Evolutionary conservation across 768 basidiomycete species (phyloP).

Genomic region (Jaapia argillacea): DNA sequence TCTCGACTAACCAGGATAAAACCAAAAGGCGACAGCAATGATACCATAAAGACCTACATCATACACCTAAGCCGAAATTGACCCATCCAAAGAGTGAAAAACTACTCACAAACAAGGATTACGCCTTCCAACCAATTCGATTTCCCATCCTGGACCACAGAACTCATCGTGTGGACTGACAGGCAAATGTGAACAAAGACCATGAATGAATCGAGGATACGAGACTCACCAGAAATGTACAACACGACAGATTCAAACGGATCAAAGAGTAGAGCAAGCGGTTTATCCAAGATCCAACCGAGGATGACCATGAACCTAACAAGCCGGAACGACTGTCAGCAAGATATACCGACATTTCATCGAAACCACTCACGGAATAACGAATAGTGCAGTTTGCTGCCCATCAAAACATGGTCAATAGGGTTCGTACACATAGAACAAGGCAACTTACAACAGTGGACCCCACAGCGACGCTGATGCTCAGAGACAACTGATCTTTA

Average conservation of each 20-base stretch:
- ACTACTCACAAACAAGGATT: slow-evolving; percentile 72
- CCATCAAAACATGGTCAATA: not conserved
- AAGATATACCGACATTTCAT: not conserved
- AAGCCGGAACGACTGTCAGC: slow-evolving; percentile 3
- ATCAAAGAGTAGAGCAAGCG: slow-evolving; percentile 75
- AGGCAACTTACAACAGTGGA: slow-evolving; percentile 62
- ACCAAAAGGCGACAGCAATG: slow-evolving; percentile 63
- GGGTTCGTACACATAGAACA: not conserved
- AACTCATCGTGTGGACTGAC: slow-evolving; percentile 59
- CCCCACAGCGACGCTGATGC: slow-evolving; percentile 77
- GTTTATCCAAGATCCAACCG: slow-evolving; percentile 75
- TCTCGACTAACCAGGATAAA: too few relatives aligned
- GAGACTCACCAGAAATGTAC: slow-evolving; percentile 35
- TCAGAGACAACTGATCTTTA: slow-evolving; percentile 72
- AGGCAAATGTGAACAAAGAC: not conserved
- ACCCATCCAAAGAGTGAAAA: too few relatives aligned
- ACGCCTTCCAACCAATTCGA: slow-evolving; percentile 91
- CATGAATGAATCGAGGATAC: not conserved
- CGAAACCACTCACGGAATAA: slow-evolving; percentile 40
- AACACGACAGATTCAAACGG: slow-evolving; percentile 43
- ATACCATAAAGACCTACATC: slow-evolving; percentile 69
- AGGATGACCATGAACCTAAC: slow-evolving; percentile 63
- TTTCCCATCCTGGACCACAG: slow-evolving; percentile 77
- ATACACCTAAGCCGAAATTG: too few relatives aligned
- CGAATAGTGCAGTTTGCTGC: slow-evolving; percentile 66